Evolutionary conservation across 208 protist genomes (phyloP).

Genomic region (Endotrypanum monterogeii): DNA sequence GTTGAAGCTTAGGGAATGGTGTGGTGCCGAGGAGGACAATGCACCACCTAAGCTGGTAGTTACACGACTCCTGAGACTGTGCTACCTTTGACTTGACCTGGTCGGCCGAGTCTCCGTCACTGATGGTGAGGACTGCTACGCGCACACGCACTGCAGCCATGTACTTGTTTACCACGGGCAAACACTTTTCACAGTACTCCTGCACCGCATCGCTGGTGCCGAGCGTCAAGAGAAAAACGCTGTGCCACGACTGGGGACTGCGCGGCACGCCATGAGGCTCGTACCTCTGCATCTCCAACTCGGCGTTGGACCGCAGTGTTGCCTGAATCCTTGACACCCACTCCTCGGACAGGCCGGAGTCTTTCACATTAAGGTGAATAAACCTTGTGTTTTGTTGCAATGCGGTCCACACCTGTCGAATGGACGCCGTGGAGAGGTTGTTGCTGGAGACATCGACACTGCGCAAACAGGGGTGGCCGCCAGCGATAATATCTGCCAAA

Average conservation of each 20-base stretch:
- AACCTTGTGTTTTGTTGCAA: slow-evolving; percentile 40
- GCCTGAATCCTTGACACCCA: slow-evolving; percentile 72
- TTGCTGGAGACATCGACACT: slow-evolving; percentile 72
- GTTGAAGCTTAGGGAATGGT: slow-evolving; percentile 32
- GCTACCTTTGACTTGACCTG: slow-evolving; percentile 60
- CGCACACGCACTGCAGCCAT: slow-evolving; percentile 58
- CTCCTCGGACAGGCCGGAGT: slow-evolving; percentile 60
- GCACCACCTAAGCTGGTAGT: slow-evolving; percentile 70
- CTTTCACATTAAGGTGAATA: slow-evolving; percentile 40
- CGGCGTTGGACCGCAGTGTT: slow-evolving; percentile 51
- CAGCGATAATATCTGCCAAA: slow-evolving; percentile 50
- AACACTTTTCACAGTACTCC: slow-evolving; percentile 56
- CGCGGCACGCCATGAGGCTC: slow-evolving; percentile 47
- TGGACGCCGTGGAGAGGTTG: slow-evolving; percentile 58
- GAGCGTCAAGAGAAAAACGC: slow-evolving; percentile 66
- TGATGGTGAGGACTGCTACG: slow-evolving; percentile 64
- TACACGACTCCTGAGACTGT: slow-evolving; percentile 57
- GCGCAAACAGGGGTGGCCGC: slow-evolving; percentile 51
- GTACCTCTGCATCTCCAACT: slow-evolving; percentile 53
- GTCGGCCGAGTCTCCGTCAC: slow-evolving; percentile 46
- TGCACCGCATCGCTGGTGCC: slow-evolving; percentile 40
- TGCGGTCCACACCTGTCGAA: slow-evolving; percentile 72
- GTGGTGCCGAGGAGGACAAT: slow-evolving; percentile 50
- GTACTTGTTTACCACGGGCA: slow-evolving; percentile 66
- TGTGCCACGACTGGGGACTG: slow-evolving; percentile 51